phyloP scores from a whole-genome alignment of 306 rosid genomes.

The Cicer bijugum region DNA sequence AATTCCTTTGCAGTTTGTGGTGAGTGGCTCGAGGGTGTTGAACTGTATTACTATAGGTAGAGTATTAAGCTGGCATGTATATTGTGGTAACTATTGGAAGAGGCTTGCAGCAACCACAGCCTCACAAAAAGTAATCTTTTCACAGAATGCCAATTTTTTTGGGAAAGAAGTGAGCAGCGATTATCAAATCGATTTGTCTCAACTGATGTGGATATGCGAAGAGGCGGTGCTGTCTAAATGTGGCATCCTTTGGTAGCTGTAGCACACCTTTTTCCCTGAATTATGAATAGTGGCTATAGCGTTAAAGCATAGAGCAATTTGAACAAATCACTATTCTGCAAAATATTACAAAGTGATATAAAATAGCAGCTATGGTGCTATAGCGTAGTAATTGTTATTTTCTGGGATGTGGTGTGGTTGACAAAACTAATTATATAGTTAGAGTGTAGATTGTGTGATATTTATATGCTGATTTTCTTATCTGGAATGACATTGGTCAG shows the following conservation, averaged over 20 bases:
- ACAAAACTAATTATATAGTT: conserved; percentile 7
- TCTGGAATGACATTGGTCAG: conserved; percentile 20
- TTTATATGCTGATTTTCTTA: conserved; percentile 25
- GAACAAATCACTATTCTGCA: not conserved
- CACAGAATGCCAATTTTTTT: conserved; percentile 52
- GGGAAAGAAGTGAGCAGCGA: conserved; percentile 47
- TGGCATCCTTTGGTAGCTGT: conserved; percentile 37
- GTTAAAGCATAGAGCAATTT: too few relatives aligned
- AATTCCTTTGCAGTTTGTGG: not conserved
- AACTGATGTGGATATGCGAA: conserved; percentile 40
- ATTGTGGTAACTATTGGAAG: conserved; percentile 50
- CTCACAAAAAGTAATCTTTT: conserved; percentile 36
- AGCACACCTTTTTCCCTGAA: conserved; percentile 41
- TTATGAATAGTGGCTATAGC: conserved; percentile 1
- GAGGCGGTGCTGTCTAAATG: conserved; percentile 43
- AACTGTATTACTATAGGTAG: conserved; percentile 47
- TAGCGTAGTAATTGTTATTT: not conserved
- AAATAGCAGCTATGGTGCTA: not conserved
- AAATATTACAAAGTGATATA: not conserved
- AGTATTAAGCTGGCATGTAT: conserved; percentile 42
- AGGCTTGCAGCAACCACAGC: conserved; percentile 37
- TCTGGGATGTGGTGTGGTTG: not conserved
- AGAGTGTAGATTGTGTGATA: conserved; percentile 56
- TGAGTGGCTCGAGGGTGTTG: conserved; percentile 34
- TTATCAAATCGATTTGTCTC: conserved; percentile 36